Conservation (phyloP, 306 rosid species). For the Fragaria nilgerrensis region DNA sequence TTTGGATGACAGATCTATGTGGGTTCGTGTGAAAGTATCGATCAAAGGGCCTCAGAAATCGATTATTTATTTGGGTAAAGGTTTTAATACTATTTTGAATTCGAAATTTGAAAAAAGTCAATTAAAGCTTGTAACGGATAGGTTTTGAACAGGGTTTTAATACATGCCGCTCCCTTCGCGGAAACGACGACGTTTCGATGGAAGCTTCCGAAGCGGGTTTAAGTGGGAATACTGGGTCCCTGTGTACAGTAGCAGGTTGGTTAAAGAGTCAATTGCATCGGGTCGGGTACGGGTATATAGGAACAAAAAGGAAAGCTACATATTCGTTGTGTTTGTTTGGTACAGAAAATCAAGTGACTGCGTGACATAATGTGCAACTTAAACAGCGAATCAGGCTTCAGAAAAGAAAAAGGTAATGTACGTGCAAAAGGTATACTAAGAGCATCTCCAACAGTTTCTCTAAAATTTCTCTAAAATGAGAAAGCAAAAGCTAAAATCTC, state of each 20-base stretch:
- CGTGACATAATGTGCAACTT: too few species aligned
- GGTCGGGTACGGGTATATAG: not conserved
- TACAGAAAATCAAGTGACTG: not conserved
- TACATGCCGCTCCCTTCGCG: not conserved
- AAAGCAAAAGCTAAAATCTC: too few species aligned
- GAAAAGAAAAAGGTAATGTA: too few species aligned
- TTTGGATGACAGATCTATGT: constrained; percentile 1
- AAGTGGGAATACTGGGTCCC: not conserved
- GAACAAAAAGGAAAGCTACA: not conserved
- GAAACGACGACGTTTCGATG: not conserved
- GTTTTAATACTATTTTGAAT: constrained; percentile 1
- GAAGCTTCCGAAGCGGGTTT: not conserved
- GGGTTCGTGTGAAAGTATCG: not conserved
- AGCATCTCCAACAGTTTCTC: too few species aligned
- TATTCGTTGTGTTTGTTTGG: not conserved
- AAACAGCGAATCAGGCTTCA: too few species aligned
- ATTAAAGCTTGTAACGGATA: constrained; percentile 9
- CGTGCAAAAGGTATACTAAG: too few species aligned
- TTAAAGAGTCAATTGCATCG: not conserved
- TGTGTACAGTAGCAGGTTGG: not conserved
- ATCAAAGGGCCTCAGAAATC: not conserved
- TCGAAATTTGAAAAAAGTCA: constrained; percentile 17
- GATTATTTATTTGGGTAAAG: not conserved
- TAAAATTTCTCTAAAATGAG: too few species aligned
- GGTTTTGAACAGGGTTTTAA: not conserved